These are phyloP conservation scores for Spathaspora hagerdaliae DNA, from an alignment of 805 yeast genomes.

Conservation along the genomic window DNA sequence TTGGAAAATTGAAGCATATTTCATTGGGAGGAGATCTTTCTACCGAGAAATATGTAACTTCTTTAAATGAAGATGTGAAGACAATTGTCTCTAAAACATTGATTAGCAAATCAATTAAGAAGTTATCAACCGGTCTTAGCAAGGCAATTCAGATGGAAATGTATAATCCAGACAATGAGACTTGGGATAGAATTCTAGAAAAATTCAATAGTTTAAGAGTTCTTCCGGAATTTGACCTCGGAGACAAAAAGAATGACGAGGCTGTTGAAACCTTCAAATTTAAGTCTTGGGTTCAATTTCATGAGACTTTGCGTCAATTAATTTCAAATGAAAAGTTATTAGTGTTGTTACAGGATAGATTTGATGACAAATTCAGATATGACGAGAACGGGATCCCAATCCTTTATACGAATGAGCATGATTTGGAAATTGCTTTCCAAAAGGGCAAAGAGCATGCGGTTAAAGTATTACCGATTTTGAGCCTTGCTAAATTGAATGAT, in stretches of 20 bases:
- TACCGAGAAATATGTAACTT: conserved; percentile 14
- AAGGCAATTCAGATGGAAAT: conserved; percentile 49
- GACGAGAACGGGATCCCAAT: conserved; percentile 80
- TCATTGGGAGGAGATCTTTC: conserved; percentile 26
- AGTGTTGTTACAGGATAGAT: conserved; percentile 65
- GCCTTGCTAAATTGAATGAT: conserved; percentile 49
- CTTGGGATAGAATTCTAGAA: conserved; percentile 59
- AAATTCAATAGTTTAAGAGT: conserved; percentile 31
- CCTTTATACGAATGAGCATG: conserved; percentile 70
- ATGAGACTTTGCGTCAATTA: conserved; percentile 55
- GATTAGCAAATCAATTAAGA: conserved; percentile 41
- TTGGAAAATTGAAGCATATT: conserved; percentile 10
- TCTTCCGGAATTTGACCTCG: conserved; percentile 49
- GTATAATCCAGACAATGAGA: conserved; percentile 43
- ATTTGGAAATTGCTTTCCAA: conserved; percentile 63
- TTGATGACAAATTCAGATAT: conserved; percentile 80
- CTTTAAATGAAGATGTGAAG: conserved; percentile 34
- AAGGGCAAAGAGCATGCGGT: conserved; percentile 58
- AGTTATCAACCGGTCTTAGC: conserved; percentile 43
- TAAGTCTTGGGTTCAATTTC: conserved; percentile 64
- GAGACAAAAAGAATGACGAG: conserved; percentile 41
- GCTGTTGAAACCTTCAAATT: conserved; percentile 44
- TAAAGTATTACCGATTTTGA: conserved; percentile 53
- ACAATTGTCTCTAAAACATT: conserved; percentile 30
- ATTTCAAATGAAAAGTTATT: conserved; percentile 64